Base-by-base conservation (phyloP, 2,329 filamentous ascomycete species). In the Colletotrichum scovillei region DNA sequence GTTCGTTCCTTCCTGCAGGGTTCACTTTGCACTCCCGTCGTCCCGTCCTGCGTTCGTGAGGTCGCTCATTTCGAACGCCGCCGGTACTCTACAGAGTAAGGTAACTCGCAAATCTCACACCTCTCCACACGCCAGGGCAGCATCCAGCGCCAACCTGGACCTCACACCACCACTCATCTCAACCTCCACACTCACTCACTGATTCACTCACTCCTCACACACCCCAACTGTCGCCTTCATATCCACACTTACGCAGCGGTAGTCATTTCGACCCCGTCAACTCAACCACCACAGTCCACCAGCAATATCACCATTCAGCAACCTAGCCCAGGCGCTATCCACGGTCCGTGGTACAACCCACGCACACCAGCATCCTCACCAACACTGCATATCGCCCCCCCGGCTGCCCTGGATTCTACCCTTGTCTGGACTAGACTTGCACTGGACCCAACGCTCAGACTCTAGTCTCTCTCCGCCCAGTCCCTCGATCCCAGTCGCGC, bases 401-500 rank as follows among this genome's bases (percentile, higher is more conserved):
- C 24, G 46, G 55, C 24, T 60, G n/a, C 42, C 63, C 63, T 60
- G 56, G 38, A 24, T 26, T 26, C 38, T 42, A 56, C 55, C 70
- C 66, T 60, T 62, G 59, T 22, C 53, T 35, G 55, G 59, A 30
- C 70, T 73, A 73, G 56, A 22, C 56, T 53, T 49, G 24, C 26
- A 60, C 55, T 49, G 67, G 56, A 28, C 60, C 46, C 35, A 56
- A 52, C 60, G 46, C 70, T 73, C 67, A 73, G 67, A 70, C 70
- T 70, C 42, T 53, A 22, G 42, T 49, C 42, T n/a, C 42, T 49
- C 38, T 42, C 38, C 55, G 66, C 66, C 59, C 59, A 64, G 59
- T 70, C 70, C 70, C 56, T 60, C 70, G 65, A 73, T 63, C 70
- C 70, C 70, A 73, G 60, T 73, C 67, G 55, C 24, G 56, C 67